Percentiles rank a stretch among this genome's conserved stretches.
phyloP scores from a whole-genome alignment of 2,329 filamentous ascomycete genomes.

The Aspergillus pseudotamarii region DNA sequence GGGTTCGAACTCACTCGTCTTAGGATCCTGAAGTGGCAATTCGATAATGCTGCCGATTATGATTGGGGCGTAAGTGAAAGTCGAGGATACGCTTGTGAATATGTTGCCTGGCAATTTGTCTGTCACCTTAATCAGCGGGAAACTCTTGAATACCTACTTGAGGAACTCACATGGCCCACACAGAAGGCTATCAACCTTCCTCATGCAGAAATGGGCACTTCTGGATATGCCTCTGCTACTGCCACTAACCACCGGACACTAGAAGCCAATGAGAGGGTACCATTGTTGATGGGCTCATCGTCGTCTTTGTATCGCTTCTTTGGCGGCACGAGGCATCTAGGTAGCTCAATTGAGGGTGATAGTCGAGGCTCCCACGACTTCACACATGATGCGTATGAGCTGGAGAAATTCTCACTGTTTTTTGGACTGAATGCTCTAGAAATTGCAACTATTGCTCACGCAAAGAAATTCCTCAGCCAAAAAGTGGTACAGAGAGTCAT shows the following conservation, averaged over 20 bases:
- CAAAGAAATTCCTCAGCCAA: conserved; percentile 83
- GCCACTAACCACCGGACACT: conserved; percentile 9
- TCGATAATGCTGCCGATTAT: conserved; percentile 53
- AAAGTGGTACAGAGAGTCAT: conserved; percentile 80
- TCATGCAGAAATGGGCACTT: conserved; percentile 25
- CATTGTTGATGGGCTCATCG: conserved; percentile 32
- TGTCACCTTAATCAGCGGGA: conserved; percentile 59
- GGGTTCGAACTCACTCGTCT: not conserved
- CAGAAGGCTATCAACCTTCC: conserved; percentile 21
- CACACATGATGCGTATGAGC: conserved; percentile 54
- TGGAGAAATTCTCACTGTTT: conserved; percentile 69
- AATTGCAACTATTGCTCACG: conserved; percentile 77
- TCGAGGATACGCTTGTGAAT: conserved; percentile 61
- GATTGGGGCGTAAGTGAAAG: conserved; percentile 60
- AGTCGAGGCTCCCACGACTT: conserved; percentile 45
- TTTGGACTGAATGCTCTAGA: conserved; percentile 82
- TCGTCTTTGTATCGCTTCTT: conserved; percentile 26
- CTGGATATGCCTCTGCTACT: conserved; percentile 16
- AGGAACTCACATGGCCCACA: conserved; percentile 48
- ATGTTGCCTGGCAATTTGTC: conserved; percentile 65
- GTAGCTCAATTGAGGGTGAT: conserved; percentile 46
- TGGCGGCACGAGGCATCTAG: conserved; percentile 41
- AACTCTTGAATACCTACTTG: conserved; percentile 59
- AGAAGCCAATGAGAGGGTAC: conserved; percentile 30
- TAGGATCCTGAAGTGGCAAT: conserved; percentile 62